Conservation (phyloP, 441 rosid genomes). For the Populus tomentosa region DNA sequence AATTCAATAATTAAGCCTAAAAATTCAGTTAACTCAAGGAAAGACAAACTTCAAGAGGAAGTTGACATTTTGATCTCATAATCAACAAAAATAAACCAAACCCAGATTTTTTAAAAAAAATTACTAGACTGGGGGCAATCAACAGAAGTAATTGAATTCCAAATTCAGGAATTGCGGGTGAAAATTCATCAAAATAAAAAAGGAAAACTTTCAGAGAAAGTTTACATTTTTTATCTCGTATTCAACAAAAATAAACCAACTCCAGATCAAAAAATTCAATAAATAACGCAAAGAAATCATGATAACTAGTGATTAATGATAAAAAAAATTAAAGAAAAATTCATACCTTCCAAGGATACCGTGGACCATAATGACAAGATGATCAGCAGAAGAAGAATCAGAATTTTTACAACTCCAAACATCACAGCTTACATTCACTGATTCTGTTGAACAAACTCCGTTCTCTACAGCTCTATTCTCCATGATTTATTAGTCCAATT, state of each 20-base stretch:
- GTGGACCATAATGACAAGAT: constrained; percentile 93
- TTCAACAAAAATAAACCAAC: not conserved
- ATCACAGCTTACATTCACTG: constrained; percentile 58
- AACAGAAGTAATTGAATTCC: not conserved
- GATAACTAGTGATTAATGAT: not conserved
- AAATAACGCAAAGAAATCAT: no score
- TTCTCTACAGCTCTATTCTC: constrained; percentile 1
- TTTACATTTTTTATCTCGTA: not conserved
- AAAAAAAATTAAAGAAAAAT: not conserved
- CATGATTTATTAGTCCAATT: constrained; percentile 6
- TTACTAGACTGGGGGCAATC: not conserved
- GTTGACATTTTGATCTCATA: not conserved
- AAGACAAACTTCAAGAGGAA: no score
- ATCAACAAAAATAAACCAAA: not conserved
- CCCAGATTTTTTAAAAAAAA: no score
- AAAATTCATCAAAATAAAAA: not conserved
- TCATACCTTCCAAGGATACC: constrained; percentile 89
- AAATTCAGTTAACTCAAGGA: not conserved
- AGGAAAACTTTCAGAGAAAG: not conserved
- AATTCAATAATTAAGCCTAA: not conserved
- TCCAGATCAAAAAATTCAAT: not conserved
- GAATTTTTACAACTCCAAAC: constrained; percentile 68
- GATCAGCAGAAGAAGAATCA: constrained; percentile 76
- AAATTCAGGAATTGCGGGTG: not conserved
- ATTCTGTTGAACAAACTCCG: constrained; percentile 71